Evolutionary conservation across 306 rosid genomes (phyloP).

Genomic region (Biancaea sappan): DNA sequence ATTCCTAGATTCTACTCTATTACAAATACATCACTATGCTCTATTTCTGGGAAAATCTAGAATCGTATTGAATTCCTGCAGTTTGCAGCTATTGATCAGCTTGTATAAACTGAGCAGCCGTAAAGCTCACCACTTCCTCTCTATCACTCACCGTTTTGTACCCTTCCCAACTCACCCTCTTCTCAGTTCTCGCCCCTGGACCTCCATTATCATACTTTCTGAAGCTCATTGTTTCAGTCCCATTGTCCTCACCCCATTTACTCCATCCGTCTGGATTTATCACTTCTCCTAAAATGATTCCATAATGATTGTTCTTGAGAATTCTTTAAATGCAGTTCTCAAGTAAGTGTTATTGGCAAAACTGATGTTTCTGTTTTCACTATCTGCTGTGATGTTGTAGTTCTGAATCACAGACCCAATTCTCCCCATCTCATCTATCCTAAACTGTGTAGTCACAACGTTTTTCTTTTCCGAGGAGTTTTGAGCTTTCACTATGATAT

Average conservation of each 20-base stretch:
- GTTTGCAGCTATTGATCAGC: constrained; percentile 28
- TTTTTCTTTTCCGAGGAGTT: constrained; percentile 1
- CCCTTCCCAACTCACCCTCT: constrained; percentile 29
- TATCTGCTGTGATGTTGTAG: constrained; percentile 25
- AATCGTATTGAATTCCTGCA: constrained; percentile 1
- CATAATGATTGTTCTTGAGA: constrained; percentile 39
- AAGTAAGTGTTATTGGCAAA: constrained; percentile 4
- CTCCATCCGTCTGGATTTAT: constrained; percentile 38
- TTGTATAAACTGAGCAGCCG: constrained; percentile 35
- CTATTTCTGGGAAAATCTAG: background rate
- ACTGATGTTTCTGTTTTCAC: background rate
- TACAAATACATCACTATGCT: background rate
- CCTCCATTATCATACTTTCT: constrained; percentile 34
- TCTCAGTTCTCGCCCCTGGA: constrained; percentile 14
- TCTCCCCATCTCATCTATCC: constrained; percentile 1
- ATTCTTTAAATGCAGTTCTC: constrained; percentile 3
- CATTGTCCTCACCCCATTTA: constrained; percentile 31
- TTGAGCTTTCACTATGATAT: constrained; percentile 15
- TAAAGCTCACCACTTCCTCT: background rate
- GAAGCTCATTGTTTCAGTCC: constrained; percentile 27
- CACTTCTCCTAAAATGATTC: constrained; percentile 41
- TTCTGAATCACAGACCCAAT: constrained; percentile 35
- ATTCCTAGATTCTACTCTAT: background rate
- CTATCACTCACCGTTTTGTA: background rate
- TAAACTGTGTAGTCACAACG: constrained; percentile 28